Base-by-base conservation (phyloP, 164 flowering plant genomes). In the Litsea cubeba region DNA sequence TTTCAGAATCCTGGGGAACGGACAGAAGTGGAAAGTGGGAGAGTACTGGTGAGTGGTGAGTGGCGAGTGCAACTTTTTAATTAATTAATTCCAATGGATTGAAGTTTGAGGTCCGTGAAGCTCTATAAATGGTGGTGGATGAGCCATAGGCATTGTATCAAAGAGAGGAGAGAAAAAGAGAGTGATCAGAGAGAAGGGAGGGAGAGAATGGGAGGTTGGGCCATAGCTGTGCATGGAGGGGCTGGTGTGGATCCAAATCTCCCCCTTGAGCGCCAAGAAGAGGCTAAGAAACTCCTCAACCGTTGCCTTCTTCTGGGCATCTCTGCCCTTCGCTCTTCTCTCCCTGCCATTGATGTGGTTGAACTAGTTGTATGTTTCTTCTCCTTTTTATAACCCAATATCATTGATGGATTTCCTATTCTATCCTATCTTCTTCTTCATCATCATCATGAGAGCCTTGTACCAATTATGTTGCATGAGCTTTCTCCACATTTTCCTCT, bases 181-280 rank as follows among this genome's bases (percentile, higher is more conserved):
- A 46, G 65, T 23, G 5, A 65, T 7, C 4, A 35, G 70, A 60
- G 70, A 58, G 58, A 71, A 69, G 74, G 73, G 70, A 72, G 67
- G 71, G 77, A 73, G 76, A 68, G n/a, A 79, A 76, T 88, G 93
- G 94, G 91, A 23, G 84, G 90, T 23, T 95, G 98, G 98, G 99
- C 99, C 3, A 93, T 93, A 26, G 97, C 92, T 6, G 92, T 95
- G 76, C 99, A 95, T 79, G 99, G 99, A 5, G 99, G 99, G 68
- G 98, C 99, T 35, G 99, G 98, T 14, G 90, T 93, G 5, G 97
- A 92, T 79, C 99, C 97, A 2, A 92, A 89, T 73, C 97, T 93
- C 35, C 97, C 99, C 3, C 32, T 15, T 3, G 76, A 90, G 23
- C 89, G 94, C 57, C 99, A 91, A 54, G 94, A 91, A 70, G 84